phyloP scores from a whole-genome alignment of 345 rosid species.

The Murraya paniculata region DNA sequence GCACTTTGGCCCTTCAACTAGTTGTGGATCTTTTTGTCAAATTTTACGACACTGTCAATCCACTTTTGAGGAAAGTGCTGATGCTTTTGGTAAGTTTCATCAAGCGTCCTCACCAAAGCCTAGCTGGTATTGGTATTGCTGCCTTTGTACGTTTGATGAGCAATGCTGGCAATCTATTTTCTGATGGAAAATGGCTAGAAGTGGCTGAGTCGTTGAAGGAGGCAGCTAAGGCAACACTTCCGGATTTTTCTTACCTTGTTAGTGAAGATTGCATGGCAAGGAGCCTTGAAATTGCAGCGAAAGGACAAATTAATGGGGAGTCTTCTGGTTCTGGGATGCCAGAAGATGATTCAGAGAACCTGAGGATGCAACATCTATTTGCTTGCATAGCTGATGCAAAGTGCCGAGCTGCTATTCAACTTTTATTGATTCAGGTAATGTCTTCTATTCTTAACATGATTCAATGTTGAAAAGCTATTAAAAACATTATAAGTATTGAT shows the following conservation, averaged over 20 bases:
- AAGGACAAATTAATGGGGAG: conserved; percentile 43
- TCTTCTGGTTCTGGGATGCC: conserved; percentile 39
- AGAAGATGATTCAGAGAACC: conserved; percentile 48
- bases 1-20: conserved; percentile 96
- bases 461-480: neutral
- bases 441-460: neutral
- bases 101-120: conserved; percentile 97
- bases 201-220: conserved; percentile 86
- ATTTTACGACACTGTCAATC: conserved; percentile 88
- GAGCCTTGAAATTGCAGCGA: conserved; percentile 30
- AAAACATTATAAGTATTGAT: neutral
- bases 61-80: conserved; percentile 80
- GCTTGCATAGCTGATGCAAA: conserved; percentile 76
- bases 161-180: conserved; percentile 83
- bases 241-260: conserved; percentile 69
- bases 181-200: conserved; percentile 91
- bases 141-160: conserved; percentile 98
- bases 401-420: conserved; percentile 98
- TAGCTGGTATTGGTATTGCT: conserved; percentile 97
- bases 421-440: conserved; percentile 85
- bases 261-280: conserved; percentile 41
- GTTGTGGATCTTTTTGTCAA: conserved; percentile 98
- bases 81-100: conserved; percentile 85
- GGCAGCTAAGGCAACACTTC: conserved; percentile 80
- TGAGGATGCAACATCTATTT: conserved; percentile 45